These are phyloP conservation scores for Endoconidiophora laricicola DNA, from an alignment of 2,329 filamentous ascomycete species.

Conservation along the genomic window DNA sequence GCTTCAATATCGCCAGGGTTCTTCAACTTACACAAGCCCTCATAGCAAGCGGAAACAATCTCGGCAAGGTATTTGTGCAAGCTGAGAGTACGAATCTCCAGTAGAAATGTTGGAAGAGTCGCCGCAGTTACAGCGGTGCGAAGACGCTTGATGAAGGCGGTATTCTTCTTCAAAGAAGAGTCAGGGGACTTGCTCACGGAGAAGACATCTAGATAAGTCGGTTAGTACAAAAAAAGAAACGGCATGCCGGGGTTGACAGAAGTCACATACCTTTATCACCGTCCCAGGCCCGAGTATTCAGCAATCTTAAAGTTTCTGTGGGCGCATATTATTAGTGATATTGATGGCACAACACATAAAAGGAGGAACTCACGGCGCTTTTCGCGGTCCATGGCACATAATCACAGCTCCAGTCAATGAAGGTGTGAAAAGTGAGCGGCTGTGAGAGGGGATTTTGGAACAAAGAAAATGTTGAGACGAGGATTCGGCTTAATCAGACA, in stretches of 20 bases:
- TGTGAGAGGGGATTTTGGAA: neutral
- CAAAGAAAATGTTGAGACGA: too few species aligned
- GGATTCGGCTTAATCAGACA: conserved; percentile 1
- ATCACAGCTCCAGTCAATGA: conserved; percentile 7
- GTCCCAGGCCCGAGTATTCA: conserved; percentile 78
- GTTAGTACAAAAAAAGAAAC: conserved; percentile 13
- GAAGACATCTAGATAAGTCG: conserved; percentile 47
- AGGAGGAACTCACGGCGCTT: conserved; percentile 10
- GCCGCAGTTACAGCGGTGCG: conserved; percentile 74
- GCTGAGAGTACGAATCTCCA: conserved; percentile 79
- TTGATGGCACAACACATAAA: conserved; percentile 38
- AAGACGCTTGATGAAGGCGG: conserved; percentile 90
- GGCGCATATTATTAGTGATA: conserved; percentile 23
- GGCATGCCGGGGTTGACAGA: conserved; percentile 13
- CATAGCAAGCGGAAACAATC: conserved; percentile 89
- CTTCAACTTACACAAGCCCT: conserved; percentile 84
- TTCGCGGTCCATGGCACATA: conserved; percentile 14
- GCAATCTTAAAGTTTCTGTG: conserved; percentile 44
- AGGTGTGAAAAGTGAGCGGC: neutral
- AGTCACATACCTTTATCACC: conserved; percentile 57
- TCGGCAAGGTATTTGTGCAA: conserved; percentile 94
- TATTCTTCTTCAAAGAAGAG: conserved; percentile 95
- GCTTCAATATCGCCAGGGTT: conserved; percentile 80
- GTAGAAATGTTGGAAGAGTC: conserved; percentile 66
- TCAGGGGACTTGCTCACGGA: conserved; percentile 65